Conservation (phyloP, 2,329 filamentous ascomycete genomes). For the Didymella keratinophila region DNA sequence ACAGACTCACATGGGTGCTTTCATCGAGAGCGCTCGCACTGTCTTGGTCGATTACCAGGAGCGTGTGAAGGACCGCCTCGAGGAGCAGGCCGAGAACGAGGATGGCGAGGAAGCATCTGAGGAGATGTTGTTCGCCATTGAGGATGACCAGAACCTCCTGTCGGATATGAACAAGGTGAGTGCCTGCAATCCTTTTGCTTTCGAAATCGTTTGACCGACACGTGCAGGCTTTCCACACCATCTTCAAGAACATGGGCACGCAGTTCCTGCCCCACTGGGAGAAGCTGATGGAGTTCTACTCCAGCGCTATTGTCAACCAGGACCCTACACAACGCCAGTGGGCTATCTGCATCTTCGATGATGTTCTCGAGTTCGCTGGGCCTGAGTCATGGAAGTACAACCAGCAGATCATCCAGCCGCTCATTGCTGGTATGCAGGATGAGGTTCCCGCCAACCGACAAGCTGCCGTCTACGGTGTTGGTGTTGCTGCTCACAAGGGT, state of each 20-base stretch:
- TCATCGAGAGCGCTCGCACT: constrained; percentile 84
- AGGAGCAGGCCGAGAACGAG: constrained; percentile 82
- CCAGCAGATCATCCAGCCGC: constrained; percentile 83
- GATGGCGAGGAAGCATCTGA: constrained; percentile 91
- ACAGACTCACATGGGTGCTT: constrained; percentile 79
- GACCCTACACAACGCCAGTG: constrained; percentile 96
- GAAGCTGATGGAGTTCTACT: constrained; percentile 82
- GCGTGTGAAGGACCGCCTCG: constrained; percentile 81
- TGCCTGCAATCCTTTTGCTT: constrained; percentile 62
- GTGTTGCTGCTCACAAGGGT: constrained; percentile 92
- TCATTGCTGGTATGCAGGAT: constrained; percentile 86
- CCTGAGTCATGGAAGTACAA: constrained; percentile 86
- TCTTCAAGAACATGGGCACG: constrained; percentile 94
- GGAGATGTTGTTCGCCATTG: constrained; percentile 87
- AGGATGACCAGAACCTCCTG: constrained; percentile 94
- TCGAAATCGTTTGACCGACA: constrained; percentile 94
- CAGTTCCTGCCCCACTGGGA: constrained; percentile 90
- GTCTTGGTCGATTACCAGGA: constrained; percentile 92
- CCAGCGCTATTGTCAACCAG: constrained; percentile 78
- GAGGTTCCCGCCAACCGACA: constrained; percentile 89
- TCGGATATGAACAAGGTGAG: constrained; percentile 95
- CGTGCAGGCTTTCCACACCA: constrained; percentile 98
- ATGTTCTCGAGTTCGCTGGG: constrained; percentile 96
- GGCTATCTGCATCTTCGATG: constrained; percentile 99
- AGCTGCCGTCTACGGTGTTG: constrained; percentile 94